Evolutionary conservation across 768 basidiomycete species (phyloP), one percentile per base, ranked within the genome.

Genomic region (Lactarius deliciosus): DNA sequence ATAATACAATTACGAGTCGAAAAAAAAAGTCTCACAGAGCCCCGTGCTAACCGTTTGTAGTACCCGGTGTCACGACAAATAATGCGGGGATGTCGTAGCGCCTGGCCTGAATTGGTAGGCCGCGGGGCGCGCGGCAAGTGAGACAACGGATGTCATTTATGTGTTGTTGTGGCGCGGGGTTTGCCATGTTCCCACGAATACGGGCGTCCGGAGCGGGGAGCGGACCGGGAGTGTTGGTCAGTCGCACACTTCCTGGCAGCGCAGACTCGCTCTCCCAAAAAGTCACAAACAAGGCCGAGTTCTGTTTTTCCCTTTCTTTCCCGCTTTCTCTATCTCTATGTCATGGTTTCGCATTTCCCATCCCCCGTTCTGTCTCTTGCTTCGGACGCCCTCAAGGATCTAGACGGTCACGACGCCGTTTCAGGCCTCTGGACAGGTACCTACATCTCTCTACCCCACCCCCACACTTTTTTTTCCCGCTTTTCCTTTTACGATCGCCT

Each of bases 381-480:
- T 8, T 79, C 82, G 22, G 90, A 90, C 67, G 88, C 81, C 22
- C 81, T 92, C 67, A 81, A 80, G 71, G 85, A 88, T 69, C 82
- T 91, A 68, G 84, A 91, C 71, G 86, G 88, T 60, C 79, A 82
- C 50, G 87, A 90, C 59, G 86, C 88, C 34, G 79, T 91, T 58
- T 83, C 79, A 58, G 77, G 83, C 60, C 84, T 92, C 32, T 92
- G 88, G 89, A 83, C 82, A 65, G 77, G 91, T 92, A 70, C 73
- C 81, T 92, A 69, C 73, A 81, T 82, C 7, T 25, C 7, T 32
- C n/a, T 32, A 30, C 54, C 32, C 32, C 54, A 56, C 54, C 32
- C 54, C 67, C 57, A 63, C 20, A 2, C 60, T 25, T 66, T 32
- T 60, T 60, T 67, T 53, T 25, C 45, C 68, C 36, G 36, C 36